Evolutionary conservation across 331 rosid species (phyloP), one percentile per base, ranked within the genome.

Genomic region (Arachis monticola): DNA sequence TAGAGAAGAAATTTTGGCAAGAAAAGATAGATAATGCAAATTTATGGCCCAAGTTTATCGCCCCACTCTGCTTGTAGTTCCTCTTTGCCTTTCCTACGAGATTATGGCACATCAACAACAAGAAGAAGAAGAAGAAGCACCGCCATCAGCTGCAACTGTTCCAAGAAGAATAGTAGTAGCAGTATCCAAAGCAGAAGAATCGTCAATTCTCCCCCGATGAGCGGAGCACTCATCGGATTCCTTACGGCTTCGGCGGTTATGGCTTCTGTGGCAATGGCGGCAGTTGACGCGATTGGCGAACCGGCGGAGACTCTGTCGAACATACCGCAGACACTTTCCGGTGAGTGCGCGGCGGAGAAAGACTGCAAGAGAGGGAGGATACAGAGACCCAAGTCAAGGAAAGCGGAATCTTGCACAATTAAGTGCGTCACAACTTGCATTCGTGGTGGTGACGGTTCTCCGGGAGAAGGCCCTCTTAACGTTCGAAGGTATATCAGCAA

Each of bases 391-490:
- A 93, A 86, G 75, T 91, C 98, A 8, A 86, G 88, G 66, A 87
- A 88, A 80, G 98, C 97, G 0, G 98, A 93, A 77, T 84, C 95
- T 30, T 93, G 98, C 80, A 93, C 98, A 0, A 78, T 38, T 75
- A 91, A 84, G 80, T 93, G 97, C 64, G 97, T 93, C 64, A 84
- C 88, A 50, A 93, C 97, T 82, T 93, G 97, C 83, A 91, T 93
- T 71, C 79, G 87, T 5, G 98, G 97, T 0, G 98, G 96, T 14
- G 86, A 88, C 2, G 97, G 98, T 67, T 93, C 98, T 30, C 98
- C 98, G 35, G 98, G 98, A 7, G 98, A 91, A 91, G 98, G 98
- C 64, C 98, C 97, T 65, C 52, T 93, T 7, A 93, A 91, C 14
- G 63, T 93, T 14, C 84, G 82, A 64, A 85, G 97, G 98, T 93